Evolutionary conservation across 305 asterid genomes (phyloP).

Genomic region (Plantago lanceolata): DNA sequence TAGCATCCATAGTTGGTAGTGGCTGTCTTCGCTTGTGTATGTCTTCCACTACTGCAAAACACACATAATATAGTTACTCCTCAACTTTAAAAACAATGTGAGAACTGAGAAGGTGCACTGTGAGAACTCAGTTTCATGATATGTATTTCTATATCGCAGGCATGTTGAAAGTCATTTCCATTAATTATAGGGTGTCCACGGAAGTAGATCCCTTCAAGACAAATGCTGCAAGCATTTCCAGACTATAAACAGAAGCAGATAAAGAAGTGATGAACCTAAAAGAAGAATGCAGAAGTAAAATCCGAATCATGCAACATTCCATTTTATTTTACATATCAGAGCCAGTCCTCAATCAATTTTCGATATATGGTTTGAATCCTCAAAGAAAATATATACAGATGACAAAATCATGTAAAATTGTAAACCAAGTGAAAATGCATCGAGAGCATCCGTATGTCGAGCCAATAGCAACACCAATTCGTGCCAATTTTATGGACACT

Average conservation of each 20-base stretch:
- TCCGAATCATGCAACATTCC: background rate
- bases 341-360: slow-evolving; percentile 11
- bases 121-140: slow-evolving; percentile 18
- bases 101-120: slow-evolving; percentile 13
- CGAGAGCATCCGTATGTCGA: slow-evolving; percentile 7
- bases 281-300: slow-evolving; percentile 9
- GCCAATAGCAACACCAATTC: slow-evolving; percentile 18
- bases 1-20: slow-evolving; percentile 93
- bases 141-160: slow-evolving; percentile 15
- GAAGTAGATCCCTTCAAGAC: slow-evolving; percentile 2
- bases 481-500: slow-evolving; percentile 11
- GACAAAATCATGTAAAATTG: slow-evolving; percentile 2
- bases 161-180: background rate
- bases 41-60: slow-evolving; percentile 95
- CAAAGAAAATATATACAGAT: background rate
- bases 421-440: slow-evolving; percentile 8
- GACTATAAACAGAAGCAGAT: background rate
- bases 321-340: background rate
- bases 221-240: background rate
- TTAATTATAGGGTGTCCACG: background rate
- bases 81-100: slow-evolving; percentile 18
- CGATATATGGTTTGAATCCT: background rate
- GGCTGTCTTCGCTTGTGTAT: slow-evolving; percentile 95
- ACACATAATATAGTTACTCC: slow-evolving; percentile 31
- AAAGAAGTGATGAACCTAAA: slow-evolving; percentile 3